These are phyloP conservation scores for Heliosperma pusillum DNA, from an alignment of 148 eudicot genomes.

Conservation along the genomic window DNA sequence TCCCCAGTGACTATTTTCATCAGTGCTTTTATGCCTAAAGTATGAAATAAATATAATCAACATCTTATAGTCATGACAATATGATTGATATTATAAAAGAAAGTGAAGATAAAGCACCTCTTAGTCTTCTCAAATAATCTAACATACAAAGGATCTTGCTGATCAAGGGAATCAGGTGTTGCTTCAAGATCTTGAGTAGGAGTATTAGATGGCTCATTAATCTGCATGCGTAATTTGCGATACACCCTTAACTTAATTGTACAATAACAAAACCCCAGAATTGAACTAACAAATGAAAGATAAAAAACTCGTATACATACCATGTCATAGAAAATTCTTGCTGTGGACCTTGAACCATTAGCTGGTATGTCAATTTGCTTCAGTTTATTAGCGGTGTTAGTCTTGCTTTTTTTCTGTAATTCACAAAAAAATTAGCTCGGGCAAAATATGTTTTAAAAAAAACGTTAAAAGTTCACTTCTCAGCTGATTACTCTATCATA, in stretches of 20 bases:
- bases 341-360: background rate
- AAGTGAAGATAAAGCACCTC: background rate
- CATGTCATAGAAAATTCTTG: background rate
- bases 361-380: background rate
- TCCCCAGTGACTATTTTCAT: too few species aligned
- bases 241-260: too few species aligned
- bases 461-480: background rate
- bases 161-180: background rate
- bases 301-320: background rate
- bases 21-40: too few species aligned
- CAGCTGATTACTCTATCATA: too few species aligned
- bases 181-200: background rate
- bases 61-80: too few species aligned
- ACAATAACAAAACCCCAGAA: too few species aligned
- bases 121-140: background rate
- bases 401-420: background rate
- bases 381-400: background rate
- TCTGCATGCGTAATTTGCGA: background rate
- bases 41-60: too few species aligned
- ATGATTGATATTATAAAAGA: too few species aligned
- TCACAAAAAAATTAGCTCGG: background rate
- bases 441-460: background rate
- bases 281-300: too few species aligned
- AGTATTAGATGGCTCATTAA: background rate
- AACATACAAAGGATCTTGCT: background rate